Conservation (phyloP, 108 stramenopile species). For the Nitzschia sp. region DNA sequence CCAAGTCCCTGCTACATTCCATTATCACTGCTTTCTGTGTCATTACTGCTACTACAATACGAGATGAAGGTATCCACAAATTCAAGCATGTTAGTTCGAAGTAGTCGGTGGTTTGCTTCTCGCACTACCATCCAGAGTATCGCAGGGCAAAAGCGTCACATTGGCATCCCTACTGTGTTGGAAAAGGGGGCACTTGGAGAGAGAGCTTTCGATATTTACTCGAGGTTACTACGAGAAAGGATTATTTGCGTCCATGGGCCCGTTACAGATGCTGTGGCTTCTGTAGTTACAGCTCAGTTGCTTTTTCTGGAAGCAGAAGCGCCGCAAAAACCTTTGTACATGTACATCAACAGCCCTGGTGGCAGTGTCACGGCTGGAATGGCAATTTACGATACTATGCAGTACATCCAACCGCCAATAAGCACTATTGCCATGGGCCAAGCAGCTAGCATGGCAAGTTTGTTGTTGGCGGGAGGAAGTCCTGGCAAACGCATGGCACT, state of each 20-base stretch:
- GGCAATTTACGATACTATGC: constrained; percentile 98
- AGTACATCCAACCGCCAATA: constrained; percentile 89
- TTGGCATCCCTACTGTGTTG: constrained; percentile 45
- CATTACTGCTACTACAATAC: too few relatives aligned
- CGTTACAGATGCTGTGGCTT: constrained; percentile 89
- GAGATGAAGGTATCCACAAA: too few relatives aligned
- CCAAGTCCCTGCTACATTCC: too few relatives aligned
- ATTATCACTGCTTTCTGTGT: too few relatives aligned
- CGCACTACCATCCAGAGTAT: too few relatives aligned
- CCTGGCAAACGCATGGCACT: constrained; percentile 73
- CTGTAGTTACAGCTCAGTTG: constrained; percentile 90
- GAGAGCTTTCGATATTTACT: constrained; percentile 93
- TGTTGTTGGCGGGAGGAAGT: constrained; percentile 86
- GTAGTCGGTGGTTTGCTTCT: too few relatives aligned
- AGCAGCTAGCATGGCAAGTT: constrained; percentile 92
- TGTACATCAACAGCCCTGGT: constrained; percentile 95
- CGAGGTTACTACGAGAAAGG: constrained; percentile 92
- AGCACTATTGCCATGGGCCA: constrained; percentile 98
- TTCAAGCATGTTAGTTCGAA: too few relatives aligned
- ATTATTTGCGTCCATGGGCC: constrained; percentile 94
- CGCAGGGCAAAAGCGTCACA: background rate
- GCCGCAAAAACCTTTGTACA: constrained; percentile 82
- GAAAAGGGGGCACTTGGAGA: constrained; percentile 72
- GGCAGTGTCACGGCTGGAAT: constrained; percentile 91
- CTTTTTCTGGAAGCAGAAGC: constrained; percentile 91